Evolutionary conservation across 2,329 filamentous ascomycete species (phyloP).

Genomic region (Fusarium dlaminii): DNA sequence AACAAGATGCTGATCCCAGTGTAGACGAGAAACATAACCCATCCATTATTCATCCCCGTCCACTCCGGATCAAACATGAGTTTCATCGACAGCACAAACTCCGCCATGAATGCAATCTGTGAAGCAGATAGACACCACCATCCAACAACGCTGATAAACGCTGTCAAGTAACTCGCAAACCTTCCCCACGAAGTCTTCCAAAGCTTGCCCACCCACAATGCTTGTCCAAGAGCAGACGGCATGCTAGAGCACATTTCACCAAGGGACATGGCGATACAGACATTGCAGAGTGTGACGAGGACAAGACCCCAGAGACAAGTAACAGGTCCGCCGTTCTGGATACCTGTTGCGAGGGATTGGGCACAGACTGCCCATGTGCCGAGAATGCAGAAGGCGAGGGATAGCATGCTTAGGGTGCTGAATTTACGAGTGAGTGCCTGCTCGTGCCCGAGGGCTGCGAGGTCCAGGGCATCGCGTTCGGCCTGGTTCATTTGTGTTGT

Average conservation of each 20-base stretch:
- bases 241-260: conserved; percentile 66
- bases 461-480: conserved; percentile 42
- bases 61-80: conserved; percentile 61
- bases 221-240: conserved; percentile 68
- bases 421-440: conserved; percentile 57
- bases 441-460: conserved; percentile 52
- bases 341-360: conserved; percentile 56
- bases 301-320: conserved; percentile 64
- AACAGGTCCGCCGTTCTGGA: conserved; percentile 62
- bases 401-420: conserved; percentile 63
- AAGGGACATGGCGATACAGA: conserved; percentile 63
- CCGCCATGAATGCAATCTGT: conserved; percentile 65
- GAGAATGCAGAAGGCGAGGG: conserved; percentile 65
- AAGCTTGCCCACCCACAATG: conserved; percentile 58
- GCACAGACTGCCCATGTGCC: conserved; percentile 68
- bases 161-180: conserved; percentile 64
- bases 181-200: conserved; percentile 54
- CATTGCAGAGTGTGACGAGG: conserved; percentile 60
- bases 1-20: conserved; percentile 59
- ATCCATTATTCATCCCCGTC: conserved; percentile 54
- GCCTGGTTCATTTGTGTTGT: conserved; percentile 32
- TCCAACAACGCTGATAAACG: conserved; percentile 68
- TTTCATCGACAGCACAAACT: conserved; percentile 63
- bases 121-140: conserved; percentile 68
- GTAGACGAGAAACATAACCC: conserved; percentile 66